phyloP scores from a whole-genome alignment of 306 rosid species.

The Cucurbita ficifolia region DNA sequence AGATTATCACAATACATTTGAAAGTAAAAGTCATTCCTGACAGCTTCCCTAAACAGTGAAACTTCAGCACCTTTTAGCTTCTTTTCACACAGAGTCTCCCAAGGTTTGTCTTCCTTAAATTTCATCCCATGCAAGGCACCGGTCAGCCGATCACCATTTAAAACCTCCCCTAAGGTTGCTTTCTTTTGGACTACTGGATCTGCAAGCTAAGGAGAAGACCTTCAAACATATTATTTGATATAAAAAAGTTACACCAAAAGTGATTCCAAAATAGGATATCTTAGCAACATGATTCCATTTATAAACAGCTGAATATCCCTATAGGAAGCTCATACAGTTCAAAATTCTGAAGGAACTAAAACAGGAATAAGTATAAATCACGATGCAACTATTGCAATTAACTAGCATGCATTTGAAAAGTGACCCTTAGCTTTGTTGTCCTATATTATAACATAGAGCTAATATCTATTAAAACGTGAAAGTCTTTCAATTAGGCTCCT shows the following conservation, averaged over 20 bases:
- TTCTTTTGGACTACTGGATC: constrained; percentile 53
- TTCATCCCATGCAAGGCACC: constrained; percentile 44
- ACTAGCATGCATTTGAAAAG: not conserved
- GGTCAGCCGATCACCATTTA: constrained; percentile 69
- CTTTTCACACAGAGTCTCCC: constrained; percentile 34
- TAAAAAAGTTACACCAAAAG: not conserved
- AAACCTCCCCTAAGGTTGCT: constrained; percentile 77
- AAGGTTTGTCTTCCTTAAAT: constrained; percentile 35
- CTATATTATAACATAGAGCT: not conserved
- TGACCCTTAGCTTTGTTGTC: not conserved
- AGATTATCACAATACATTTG: constrained; percentile 89
- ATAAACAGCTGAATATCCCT: not conserved
- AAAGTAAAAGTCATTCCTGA: constrained; percentile 53
- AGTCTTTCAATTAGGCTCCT: not conserved
- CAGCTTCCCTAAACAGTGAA: constrained; percentile 44
- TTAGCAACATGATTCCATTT: not conserved
- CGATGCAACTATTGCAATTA: not conserved
- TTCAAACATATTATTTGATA: not conserved
- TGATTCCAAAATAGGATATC: not conserved
- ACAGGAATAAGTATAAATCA: not conserved
- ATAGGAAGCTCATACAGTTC: not conserved
- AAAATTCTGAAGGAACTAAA: not conserved
- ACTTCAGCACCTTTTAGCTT: constrained; percentile 47
- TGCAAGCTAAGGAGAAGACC: constrained; percentile 23
- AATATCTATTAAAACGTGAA: not conserved